phyloP scores from a whole-genome alignment of 139 green algal species.

The Spirogloea muscicola region DNA sequence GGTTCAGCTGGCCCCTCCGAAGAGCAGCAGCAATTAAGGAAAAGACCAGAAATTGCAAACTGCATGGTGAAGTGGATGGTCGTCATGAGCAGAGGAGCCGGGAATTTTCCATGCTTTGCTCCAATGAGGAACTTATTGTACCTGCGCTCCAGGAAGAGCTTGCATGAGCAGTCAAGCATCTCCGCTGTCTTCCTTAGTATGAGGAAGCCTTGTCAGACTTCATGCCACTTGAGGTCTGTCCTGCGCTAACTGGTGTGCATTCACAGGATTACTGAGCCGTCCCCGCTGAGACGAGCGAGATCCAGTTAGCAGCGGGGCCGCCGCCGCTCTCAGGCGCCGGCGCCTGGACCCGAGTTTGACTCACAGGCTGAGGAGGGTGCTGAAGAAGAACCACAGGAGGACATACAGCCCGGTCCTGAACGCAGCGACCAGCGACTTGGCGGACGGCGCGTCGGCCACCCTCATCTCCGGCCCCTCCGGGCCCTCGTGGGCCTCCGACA shows the following conservation, averaged over 20 bases:
- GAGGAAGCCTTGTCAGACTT: not conserved
- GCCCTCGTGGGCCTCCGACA: too few species aligned
- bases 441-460: too few species aligned
- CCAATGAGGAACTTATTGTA: conserved; percentile 43
- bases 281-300: not conserved
- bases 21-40: conserved; percentile 19
- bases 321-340: not conserved
- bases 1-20: not conserved
- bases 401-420: conserved; percentile 30
- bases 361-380: conserved; percentile 31
- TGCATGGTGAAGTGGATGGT: conserved; percentile 45
- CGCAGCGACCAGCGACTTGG: too few species aligned
- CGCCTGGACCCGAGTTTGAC: not conserved
- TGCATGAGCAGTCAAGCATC: not conserved
- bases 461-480: too few species aligned
- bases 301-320: not conserved
- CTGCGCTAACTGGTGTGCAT: too few species aligned
- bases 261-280: not conserved
- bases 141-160: not conserved
- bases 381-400: conserved; percentile 40
- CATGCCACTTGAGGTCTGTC: too few species aligned
- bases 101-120: conserved; percentile 30
- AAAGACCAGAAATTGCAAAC: not conserved
- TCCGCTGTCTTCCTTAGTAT: not conserved
- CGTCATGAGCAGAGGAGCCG: conserved; percentile 39